Conservation (phyloP, 2,329 filamentous ascomycete species). For the Macrophomina tecta region DNA sequence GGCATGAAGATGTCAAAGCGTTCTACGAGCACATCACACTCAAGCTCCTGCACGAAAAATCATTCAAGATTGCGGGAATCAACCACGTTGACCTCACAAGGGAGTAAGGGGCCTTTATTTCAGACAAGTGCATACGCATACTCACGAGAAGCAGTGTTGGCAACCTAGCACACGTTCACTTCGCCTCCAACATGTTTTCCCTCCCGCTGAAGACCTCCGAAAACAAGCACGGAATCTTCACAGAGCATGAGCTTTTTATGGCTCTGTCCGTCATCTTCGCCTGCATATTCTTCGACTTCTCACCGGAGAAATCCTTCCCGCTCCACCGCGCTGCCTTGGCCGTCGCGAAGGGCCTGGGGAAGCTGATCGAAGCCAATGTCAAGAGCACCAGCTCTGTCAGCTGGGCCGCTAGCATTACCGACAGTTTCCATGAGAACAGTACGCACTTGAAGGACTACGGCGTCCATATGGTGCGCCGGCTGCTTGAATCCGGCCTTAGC, state of each 20-base stretch:
- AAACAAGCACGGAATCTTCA: constrained; percentile 59
- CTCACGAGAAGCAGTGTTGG: constrained; percentile 44
- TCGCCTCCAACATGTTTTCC: constrained; percentile 61
- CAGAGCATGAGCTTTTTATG: constrained; percentile 63
- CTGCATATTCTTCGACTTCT: constrained; percentile 69
- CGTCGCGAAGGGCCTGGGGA: constrained; percentile 64
- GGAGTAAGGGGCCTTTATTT: constrained; percentile 47
- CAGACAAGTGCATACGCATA: neutral
- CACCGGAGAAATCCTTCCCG: constrained; percentile 70
- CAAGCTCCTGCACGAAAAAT: constrained; percentile 66
- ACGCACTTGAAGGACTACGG: constrained; percentile 66
- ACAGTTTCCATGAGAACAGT: constrained; percentile 56
- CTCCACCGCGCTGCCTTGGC: constrained; percentile 64
- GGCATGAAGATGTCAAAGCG: constrained; percentile 65
- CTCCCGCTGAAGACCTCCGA: constrained; percentile 61
- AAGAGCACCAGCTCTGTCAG: constrained; percentile 64
- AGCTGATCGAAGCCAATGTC: constrained; percentile 68
- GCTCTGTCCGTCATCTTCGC: constrained; percentile 70
- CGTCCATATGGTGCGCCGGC: constrained; percentile 66
- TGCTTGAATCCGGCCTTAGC: constrained; percentile 68
- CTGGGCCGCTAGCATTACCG: constrained; percentile 60
- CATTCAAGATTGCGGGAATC: constrained; percentile 63
- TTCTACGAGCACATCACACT: constrained; percentile 71
- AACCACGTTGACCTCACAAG: constrained; percentile 70
- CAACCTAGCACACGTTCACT: constrained; percentile 62